Evolutionary conservation across 805 yeast genomes (phyloP).

Genomic region (Kregervanrija fluxuum): DNA sequence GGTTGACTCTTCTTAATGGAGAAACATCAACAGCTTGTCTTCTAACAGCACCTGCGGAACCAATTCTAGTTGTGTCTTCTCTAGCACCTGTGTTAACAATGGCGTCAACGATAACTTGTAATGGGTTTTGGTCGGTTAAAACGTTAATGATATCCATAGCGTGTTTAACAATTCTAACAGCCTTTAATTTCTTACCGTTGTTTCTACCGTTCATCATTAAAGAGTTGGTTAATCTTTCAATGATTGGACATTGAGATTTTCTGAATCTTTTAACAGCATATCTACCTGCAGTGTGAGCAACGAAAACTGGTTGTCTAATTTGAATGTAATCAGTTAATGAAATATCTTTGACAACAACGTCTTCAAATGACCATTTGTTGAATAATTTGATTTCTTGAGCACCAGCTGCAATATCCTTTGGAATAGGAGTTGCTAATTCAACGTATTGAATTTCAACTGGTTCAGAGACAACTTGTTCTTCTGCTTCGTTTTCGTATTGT

Average conservation of each 20-base stretch:
- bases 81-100: conserved; percentile 99
- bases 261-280: conserved; percentile 99
- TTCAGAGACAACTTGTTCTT: conserved; percentile 76
- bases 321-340: conserved; percentile 98
- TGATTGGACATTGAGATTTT: conserved; percentile 99
- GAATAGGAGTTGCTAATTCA: conserved; percentile 91
- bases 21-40: conserved; percentile 99
- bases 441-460: conserved; percentile 71
- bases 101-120: conserved; percentile 98
- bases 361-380: conserved; percentile 99
- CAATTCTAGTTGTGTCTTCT: conserved; percentile 99
- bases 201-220: conserved; percentile 99
- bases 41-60: conserved; percentile 99
- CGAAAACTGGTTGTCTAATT: conserved; percentile 95
- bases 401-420: conserved; percentile 94
- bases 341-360: conserved; percentile 94
- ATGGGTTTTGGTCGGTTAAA: conserved; percentile 98
- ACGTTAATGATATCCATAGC: conserved; percentile 96
- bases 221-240: conserved; percentile 99
- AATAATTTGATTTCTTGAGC: conserved; percentile 93
- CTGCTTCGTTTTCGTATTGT: conserved; percentile 31
- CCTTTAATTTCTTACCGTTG: conserved; percentile 99
- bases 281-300: conserved; percentile 99
- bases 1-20: conserved; percentile 99
- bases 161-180: conserved; percentile 99